Evolutionary conservation across 225 moss, liverwort and hornwort species (phyloP).

Genomic region (Physcomitrium patens): DNA sequence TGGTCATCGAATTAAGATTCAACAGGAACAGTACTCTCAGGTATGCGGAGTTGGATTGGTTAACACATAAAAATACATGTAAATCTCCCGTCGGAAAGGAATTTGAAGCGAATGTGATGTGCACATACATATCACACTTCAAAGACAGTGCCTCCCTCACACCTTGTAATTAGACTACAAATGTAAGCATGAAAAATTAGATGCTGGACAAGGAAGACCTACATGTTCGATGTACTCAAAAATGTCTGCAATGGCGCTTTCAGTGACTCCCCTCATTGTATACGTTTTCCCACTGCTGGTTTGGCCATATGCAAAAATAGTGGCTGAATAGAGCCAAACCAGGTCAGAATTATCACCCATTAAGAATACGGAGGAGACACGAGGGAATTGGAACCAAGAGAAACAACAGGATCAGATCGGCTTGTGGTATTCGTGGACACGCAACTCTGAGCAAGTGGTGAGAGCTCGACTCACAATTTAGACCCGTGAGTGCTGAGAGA

Average conservation of each 20-base stretch:
- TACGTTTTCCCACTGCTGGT: constrained; percentile 99
- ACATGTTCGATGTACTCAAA: constrained; percentile 76
- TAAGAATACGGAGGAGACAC: not conserved
- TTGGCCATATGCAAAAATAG: constrained; percentile 98
- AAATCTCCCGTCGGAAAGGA: too few relatives aligned
- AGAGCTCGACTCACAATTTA: constrained; percentile 76
- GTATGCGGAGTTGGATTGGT: too few relatives aligned
- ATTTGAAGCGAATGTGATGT: too few relatives aligned
- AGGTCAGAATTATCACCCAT: constrained; percentile 10
- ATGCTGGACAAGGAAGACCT: not conserved
- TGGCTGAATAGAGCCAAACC: constrained; percentile 56
- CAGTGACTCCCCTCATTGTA: constrained; percentile 96
- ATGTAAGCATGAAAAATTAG: not conserved
- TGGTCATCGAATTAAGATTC: too few relatives aligned
- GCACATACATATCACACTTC: too few relatives aligned
- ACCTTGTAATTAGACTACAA: too few relatives aligned
- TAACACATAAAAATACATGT: too few relatives aligned
- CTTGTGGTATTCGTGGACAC: not conserved
- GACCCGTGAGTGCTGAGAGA: constrained; percentile 85
- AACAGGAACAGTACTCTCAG: too few relatives aligned
- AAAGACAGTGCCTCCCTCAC: too few relatives aligned
- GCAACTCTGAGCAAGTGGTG: not conserved
- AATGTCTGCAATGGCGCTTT: constrained; percentile 89
- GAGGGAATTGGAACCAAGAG: not conserved
- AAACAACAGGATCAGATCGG: too few relatives aligned